Percentiles rank a stretch among this genome's conserved stretches.
Conservation (phyloP, 140 eudicot species). For the Erigeron philadelphicus region DNA sequence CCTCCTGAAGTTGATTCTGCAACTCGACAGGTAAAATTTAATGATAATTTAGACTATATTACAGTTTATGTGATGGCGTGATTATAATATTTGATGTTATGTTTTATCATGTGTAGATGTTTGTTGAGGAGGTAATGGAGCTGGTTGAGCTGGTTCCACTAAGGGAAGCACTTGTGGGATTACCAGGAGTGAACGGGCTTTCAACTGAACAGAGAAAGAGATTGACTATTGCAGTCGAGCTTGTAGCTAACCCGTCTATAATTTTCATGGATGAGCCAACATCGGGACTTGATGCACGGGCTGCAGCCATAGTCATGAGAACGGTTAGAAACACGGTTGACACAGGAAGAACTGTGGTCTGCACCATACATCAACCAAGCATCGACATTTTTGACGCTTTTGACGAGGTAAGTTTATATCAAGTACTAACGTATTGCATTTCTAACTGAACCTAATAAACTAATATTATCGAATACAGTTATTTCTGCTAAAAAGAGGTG, state of each 20-base stretch:
- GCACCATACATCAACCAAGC: conserved; percentile 81
- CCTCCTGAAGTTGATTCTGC: conserved; percentile 57
- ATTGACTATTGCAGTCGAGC: conserved; percentile 69
- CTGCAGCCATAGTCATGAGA: conserved; percentile 80
- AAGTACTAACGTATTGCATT: background rate
- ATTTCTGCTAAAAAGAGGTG: conserved; percentile 61
- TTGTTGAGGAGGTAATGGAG: conserved; percentile 71
- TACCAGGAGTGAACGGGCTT: conserved; percentile 74
- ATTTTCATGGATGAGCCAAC: conserved; percentile 83
- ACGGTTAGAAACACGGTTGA: conserved; percentile 76
- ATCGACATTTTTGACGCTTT: conserved; percentile 77
- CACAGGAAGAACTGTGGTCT: conserved; percentile 74
- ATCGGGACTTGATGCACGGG: conserved; percentile 79
- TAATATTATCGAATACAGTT: conserved; percentile 29
- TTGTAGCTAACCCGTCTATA: conserved; percentile 72
- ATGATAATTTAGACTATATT: background rate
- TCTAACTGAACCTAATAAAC: background rate
- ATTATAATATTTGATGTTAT: conserved; percentile 3
- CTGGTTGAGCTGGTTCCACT: conserved; percentile 58
- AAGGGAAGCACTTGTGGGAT: conserved; percentile 65
- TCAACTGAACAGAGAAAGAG: conserved; percentile 75
- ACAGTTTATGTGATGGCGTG: background rate
- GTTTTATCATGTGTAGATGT: conserved; percentile 40
- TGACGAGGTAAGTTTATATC: conserved; percentile 46
- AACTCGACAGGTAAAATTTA: conserved; percentile 44